Evolutionary conservation across 2,329 filamentous ascomycete genomes (phyloP).

Genomic region (Ophiostoma australiae): DNA sequence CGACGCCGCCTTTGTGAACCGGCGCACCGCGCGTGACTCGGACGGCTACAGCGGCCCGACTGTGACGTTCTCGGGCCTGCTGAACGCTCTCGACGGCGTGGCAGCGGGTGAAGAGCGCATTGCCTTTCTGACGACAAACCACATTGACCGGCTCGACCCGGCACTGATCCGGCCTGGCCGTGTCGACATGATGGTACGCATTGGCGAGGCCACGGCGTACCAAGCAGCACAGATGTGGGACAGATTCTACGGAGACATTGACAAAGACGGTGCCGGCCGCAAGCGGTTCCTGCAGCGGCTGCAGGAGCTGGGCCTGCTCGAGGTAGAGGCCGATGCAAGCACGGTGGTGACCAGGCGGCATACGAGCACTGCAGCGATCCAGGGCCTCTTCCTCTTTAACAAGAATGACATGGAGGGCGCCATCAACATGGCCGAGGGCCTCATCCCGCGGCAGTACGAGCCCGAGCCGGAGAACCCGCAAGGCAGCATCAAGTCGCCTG

Average conservation of each 20-base stretch:
- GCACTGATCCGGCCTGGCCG: constrained; percentile 85
- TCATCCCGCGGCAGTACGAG: constrained; percentile 56
- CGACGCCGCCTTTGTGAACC: constrained; percentile 83
- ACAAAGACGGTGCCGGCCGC: constrained; percentile 57
- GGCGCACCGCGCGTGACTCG: constrained; percentile 66
- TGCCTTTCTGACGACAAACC: constrained; percentile 90
- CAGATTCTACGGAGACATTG: constrained; percentile 84
- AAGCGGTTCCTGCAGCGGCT: constrained; percentile 67
- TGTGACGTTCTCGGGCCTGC: constrained; percentile 87
- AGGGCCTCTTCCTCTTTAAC: constrained; percentile 92
- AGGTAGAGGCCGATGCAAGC: constrained; percentile 22
- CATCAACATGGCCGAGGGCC: constrained; percentile 68
- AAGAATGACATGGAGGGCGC: constrained; percentile 87
- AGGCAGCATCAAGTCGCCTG: constrained; percentile 39
- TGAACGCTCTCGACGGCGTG: constrained; percentile 85
- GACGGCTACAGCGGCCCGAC: constrained; percentile 84
- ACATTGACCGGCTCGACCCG: constrained; percentile 81
- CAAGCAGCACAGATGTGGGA: constrained; percentile 89
- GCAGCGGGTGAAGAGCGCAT: constrained; percentile 91
- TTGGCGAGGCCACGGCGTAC: constrained; percentile 80
- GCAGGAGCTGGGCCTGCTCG: constrained; percentile 62
- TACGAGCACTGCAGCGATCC: constrained; percentile 85
- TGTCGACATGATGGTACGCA: constrained; percentile 86
- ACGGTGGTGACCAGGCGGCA: constrained; percentile 42
- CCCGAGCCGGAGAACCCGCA: constrained; percentile 40